phyloP scores from a whole-genome alignment of 257 asterid genomes.

The Jasminum sambac region DNA sequence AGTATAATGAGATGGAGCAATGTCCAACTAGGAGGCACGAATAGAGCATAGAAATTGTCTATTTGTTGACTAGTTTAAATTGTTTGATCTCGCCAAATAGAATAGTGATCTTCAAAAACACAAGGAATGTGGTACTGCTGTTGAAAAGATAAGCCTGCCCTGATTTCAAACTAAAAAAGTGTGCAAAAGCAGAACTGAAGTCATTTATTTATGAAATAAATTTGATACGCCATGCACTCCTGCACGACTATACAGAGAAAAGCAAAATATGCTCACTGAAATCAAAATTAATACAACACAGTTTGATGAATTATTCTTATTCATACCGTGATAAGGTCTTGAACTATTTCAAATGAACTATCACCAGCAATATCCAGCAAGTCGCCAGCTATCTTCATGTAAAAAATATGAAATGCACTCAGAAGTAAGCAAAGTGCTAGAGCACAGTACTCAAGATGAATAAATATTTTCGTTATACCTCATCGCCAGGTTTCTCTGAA shows the following conservation, averaged over 20 bases:
- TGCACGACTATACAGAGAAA: neutral
- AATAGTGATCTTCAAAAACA: constrained; percentile 13
- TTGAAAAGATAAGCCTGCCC: neutral
- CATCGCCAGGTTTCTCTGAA: constrained; percentile 95
- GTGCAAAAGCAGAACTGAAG: constrained; percentile 3
- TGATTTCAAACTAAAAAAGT: constrained; percentile 10
- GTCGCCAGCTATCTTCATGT: constrained; percentile 81
- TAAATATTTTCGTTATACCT: constrained; percentile 51
- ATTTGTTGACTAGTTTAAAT: constrained; percentile 6
- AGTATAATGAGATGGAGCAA: constrained; percentile 9
- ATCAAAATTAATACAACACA: constrained; percentile 11
- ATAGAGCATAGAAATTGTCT: constrained; percentile 11
- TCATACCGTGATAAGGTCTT: constrained; percentile 83
- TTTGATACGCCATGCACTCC: constrained; percentile 5
- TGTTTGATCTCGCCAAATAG: constrained; percentile 16
- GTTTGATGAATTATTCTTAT: constrained; percentile 10
- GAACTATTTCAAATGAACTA: constrained; percentile 88
- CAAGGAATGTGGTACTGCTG: neutral
- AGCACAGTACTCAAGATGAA: constrained; percentile 21
- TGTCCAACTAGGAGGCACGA: constrained; percentile 7
- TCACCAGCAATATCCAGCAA: constrained; percentile 97
- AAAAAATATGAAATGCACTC: constrained; percentile 26
- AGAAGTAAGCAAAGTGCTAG: constrained; percentile 18
- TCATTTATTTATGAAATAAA: constrained; percentile 13
- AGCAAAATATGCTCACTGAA: constrained; percentile 18